Conservation (phyloP, 1,284 basidiomycete species). For the Pseudozyma pruni region DNA sequence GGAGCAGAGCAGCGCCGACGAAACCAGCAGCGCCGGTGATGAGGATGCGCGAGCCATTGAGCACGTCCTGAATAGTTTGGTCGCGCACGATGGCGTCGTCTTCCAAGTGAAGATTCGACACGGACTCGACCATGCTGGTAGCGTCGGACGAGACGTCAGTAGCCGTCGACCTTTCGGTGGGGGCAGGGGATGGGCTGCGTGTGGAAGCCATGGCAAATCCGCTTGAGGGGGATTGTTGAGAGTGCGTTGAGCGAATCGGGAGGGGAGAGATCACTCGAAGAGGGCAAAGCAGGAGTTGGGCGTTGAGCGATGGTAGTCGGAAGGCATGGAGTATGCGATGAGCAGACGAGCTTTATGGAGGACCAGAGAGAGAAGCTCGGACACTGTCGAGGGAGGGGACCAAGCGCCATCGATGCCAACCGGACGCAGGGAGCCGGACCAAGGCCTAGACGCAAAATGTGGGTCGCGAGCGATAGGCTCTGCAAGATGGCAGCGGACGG, state of each 20-base stretch:
- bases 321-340: no score
- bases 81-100: constrained; percentile 21
- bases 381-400: no score
- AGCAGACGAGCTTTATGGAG: no score
- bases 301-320: no score
- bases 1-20: constrained; percentile 44
- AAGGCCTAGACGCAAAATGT: no score
- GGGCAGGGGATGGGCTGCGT: constrained; percentile 32
- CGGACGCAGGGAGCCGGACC: no score
- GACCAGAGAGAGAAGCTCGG: no score
- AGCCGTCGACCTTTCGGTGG: constrained; percentile 29
- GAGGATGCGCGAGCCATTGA: constrained; percentile 40
- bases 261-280: background rate
- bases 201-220: constrained; percentile 25
- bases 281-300: background rate
- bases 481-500: no score
- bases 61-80: constrained; percentile 29
- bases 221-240: background rate
- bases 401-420: no score
- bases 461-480: no score
- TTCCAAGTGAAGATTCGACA: constrained; percentile 18
- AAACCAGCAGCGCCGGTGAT: constrained; percentile 49
- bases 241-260: background rate
- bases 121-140: constrained; percentile 29
- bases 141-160: constrained; percentile 40